Evolutionary conservation across 768 basidiomycete species (phyloP), one percentile per base, ranked within the genome.

Genomic region (Rhizopogon vesiculosus): DNA sequence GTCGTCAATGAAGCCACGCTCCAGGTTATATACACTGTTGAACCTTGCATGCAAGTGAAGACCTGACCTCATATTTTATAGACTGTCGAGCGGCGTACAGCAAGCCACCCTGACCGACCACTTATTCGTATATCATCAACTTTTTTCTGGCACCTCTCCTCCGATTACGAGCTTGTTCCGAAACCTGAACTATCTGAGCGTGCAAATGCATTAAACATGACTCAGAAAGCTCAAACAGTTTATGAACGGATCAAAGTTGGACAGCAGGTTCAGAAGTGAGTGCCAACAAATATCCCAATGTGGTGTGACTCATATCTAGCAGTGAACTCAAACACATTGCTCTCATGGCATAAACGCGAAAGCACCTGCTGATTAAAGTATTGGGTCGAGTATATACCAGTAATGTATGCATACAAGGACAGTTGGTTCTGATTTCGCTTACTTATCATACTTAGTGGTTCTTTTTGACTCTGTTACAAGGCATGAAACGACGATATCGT

Each of bases 121-220:
- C 75, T 89, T 38, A 91, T 95, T 61, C 87, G 95, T n/a, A 94
- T 98, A 60, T 95, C 93, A 3, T 95, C 92, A 2, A 98, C 94
- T 0, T 94, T 95, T 71, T 97, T 97, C 77, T 96, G 90, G 89
- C 93, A 94, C 65, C 78, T 97, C 12, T 91, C 85, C 0, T 93
- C 93, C 1, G 91, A 94, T 67, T 84, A 82, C 56, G 85, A 90
- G 51, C 78, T 94, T n/a, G 74, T 70, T 7, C 84, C 90, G 2
- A 80, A 93, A 3, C 78, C 82, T 7, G 60, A 68, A 0, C 73
- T 95, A 19, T 61, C 68, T 9, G 70, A 74, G 6, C 79, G 78
- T 33, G 83, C 85, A 2, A 72, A 74, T 46, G 71, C 76, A 9
- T 45, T 74, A 22, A 70, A 75, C 31, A 61, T 28, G 68, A 75